Percentiles rank a stretch among this genome's conserved stretches.
Conservation (phyloP, 2,329 filamentous ascomycete genomes). For the Trichoderma sp. region DNA sequence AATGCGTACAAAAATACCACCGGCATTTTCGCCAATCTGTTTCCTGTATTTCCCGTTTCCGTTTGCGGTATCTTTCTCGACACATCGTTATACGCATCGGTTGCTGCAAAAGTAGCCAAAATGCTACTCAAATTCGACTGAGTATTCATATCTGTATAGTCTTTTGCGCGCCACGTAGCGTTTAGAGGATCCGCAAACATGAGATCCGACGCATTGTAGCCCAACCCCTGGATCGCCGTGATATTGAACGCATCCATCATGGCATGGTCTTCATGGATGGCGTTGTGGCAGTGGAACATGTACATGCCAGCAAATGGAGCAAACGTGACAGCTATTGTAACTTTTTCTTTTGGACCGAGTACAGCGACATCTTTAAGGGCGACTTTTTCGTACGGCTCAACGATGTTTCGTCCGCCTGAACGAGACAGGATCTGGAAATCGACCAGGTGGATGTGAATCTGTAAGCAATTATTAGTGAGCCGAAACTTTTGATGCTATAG, state of each 20-base stretch:
- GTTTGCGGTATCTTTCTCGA: neutral
- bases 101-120: neutral
- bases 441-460: neutral
- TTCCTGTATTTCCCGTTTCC: neutral
- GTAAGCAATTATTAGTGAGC: neutral
- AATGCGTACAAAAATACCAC: neutral
- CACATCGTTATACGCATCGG: neutral
- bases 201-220: neutral
- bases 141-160: neutral
- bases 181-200: neutral
- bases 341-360: neutral
- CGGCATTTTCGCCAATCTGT: neutral
- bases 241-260: conserved; percentile 5
- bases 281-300: conserved; percentile 14
- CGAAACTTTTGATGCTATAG: neutral
- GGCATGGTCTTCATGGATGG: conserved; percentile 5
- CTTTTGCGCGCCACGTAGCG: neutral
- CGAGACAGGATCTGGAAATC: neutral
- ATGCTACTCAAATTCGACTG: neutral
- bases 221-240: neutral
- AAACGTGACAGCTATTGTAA: neutral
- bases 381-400: neutral
- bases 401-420: neutral
- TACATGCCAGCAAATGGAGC: neutral
- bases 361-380: neutral